Percentiles rank a stretch among this genome's conserved stretches.
These are phyloP conservation scores for Podospora anserina DNA, from an alignment of 495 filamentous ascomycete species.

Conservation along the genomic window DNA sequence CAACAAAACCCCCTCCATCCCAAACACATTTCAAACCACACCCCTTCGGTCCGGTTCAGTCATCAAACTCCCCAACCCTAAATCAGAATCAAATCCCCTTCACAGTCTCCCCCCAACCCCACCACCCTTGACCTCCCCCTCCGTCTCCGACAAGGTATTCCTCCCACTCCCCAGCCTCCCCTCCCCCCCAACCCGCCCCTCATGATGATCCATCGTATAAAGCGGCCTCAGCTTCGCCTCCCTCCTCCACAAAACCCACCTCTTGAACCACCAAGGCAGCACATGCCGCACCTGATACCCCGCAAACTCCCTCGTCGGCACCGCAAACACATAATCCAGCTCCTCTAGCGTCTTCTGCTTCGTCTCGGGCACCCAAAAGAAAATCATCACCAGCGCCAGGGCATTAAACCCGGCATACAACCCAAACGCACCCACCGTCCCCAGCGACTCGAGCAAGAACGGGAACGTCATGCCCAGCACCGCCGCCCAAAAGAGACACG, in stretches of 20 bases:
- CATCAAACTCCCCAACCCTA: too few relatives aligned
- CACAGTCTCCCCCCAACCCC: neutral
- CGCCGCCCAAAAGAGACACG: slow-evolving; percentile 63
- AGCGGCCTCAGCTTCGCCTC: slow-evolving; percentile 56
- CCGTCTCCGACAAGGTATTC: neutral
- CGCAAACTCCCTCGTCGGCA: slow-evolving; percentile 61
- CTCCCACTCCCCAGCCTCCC: neutral
- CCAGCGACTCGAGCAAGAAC: slow-evolving; percentile 53
- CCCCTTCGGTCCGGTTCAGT: too few relatives aligned
- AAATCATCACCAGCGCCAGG: slow-evolving; percentile 62
- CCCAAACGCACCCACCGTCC: slow-evolving; percentile 54
- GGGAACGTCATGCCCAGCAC: slow-evolving; percentile 66
- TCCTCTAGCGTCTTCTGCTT: slow-evolving; percentile 72
- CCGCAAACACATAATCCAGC: slow-evolving; percentile 79
- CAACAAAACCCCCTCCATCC: neutral
- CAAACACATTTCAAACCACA: neutral
- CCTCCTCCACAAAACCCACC: slow-evolving; percentile 59
- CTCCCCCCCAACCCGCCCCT: neutral
- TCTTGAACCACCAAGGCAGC: slow-evolving; percentile 67
- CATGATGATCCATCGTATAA: slow-evolving; percentile 51
- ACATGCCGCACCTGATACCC: slow-evolving; percentile 60
- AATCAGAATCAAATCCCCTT: neutral
- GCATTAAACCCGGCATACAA: slow-evolving; percentile 63
- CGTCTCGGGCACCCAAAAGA: slow-evolving; percentile 64
- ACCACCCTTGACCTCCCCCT: neutral